phyloP scores from a whole-genome alignment of 441 rosid species.

The Syzygium syzygioides region DNA sequence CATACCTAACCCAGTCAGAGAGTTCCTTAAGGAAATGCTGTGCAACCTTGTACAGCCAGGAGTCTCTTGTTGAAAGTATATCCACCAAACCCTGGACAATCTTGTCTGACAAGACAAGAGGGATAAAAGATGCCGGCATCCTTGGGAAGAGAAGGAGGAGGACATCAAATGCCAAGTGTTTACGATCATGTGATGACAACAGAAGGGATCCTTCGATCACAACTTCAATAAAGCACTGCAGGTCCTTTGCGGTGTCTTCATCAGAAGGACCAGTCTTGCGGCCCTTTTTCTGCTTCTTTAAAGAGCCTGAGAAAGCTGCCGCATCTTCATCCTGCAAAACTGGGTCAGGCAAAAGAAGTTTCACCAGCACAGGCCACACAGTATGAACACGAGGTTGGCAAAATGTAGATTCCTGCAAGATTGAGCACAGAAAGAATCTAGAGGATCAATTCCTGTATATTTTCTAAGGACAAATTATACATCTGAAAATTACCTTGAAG shows the following conservation, averaged over 20 bases:
- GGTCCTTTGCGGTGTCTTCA: constrained; percentile 63
- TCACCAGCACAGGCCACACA: constrained; percentile 69
- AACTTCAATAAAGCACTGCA: constrained; percentile 51
- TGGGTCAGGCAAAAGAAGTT: constrained; percentile 67
- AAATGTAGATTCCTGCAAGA: constrained; percentile 83
- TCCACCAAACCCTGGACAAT: constrained; percentile 88
- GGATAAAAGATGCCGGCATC: constrained; percentile 68
- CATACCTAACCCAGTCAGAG: constrained; percentile 67
- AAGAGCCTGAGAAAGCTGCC: constrained; percentile 47
- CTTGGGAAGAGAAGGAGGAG: constrained; percentile 74
- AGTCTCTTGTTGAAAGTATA: constrained; percentile 76
- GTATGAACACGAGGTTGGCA: constrained; percentile 96
- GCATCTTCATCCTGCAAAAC: constrained; percentile 66
- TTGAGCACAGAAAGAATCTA: constrained; percentile 12
- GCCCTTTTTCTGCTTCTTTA: constrained; percentile 73
- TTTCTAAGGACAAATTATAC: background rate
- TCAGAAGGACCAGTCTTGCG: constrained; percentile 68
- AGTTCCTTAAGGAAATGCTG: constrained; percentile 72
- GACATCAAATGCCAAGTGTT: constrained; percentile 81
- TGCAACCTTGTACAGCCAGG: constrained; percentile 91
- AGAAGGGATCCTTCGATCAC: constrained; percentile 75
- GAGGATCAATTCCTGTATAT: background rate
- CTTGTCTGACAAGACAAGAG: constrained; percentile 58
- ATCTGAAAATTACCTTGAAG: constrained; percentile 55
- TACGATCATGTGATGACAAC: constrained; percentile 87